Base-by-base conservation (phyloP, 148 eudicot genomes). In the Amaranthus cruentus region DNA sequence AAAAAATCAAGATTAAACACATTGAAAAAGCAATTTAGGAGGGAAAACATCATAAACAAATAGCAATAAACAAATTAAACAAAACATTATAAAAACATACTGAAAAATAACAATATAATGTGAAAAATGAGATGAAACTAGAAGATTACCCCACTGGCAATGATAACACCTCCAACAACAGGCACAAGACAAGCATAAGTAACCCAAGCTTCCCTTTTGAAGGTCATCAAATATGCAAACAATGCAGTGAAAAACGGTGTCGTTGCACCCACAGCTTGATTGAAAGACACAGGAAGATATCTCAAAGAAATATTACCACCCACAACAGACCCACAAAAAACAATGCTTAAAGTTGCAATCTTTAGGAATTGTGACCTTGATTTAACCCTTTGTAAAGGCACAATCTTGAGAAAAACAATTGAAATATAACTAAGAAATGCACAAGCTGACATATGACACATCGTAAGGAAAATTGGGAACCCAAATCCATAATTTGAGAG, bases 201-300 rank as follows among this genome's bases (percentile, higher is more conserved):
- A 58, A 87, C 73, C 90, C 93, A 94, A 73, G 88, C 88, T 77
- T 94, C 98, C 74, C 90, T 83, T 84, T 91, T 94, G 66, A 85
- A 79, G 57, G 93, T 91, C 83, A 90, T 86, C 54, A 94, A 59
- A 78, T 87, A 94, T 12, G 98, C 98, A 73, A 94, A 94, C 72
- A 94, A 57, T 4, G 98, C 97, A 3, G 98, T 94, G 71, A 94
- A 94, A 67, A 94, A 94, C 28, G 98, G 98, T n/a, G 98, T 94
- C 28, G 98, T 94, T 5, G 98, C 98, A 66, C 98, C 98, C 3
- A 94, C 93, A 60, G 98, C 98, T 81, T 94, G 98, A 83, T 94
- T 94, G 73, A 94, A 94, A 0, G 96, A 89, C 47, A 94, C 98
- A 38, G 97, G 96, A 3, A 94, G 72, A 54, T 82, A 94, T 60